Evolutionary conservation across 164 flowering plant species (phyloP), one percentile per base, ranked within the genome.

Genomic region (Macadamia tetraphylla): DNA sequence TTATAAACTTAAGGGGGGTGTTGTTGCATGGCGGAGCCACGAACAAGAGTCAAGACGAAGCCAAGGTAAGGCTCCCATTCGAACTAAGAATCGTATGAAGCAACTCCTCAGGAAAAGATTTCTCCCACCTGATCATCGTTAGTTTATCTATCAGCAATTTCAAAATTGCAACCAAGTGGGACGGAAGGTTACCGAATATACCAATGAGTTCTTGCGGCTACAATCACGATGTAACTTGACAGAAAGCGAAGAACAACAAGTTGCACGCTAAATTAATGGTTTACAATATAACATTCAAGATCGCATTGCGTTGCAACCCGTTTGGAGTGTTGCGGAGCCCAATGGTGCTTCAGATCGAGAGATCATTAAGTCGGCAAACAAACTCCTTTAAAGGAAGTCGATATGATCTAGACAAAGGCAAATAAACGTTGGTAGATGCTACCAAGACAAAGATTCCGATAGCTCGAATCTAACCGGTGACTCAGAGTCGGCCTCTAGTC

Each of bases 101-200:
- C 18, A 32, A 17, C 15, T 60, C 1, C 0, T 72, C 11, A 14
- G 7, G 13, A 15, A 17, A 0, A 15, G 62, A 14, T 72, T 72
- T 29, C 55, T 72, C 0, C 74, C 66, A 6, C 61, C 31, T 0
- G 62, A 72, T 53, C 67, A 67, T 66, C 65, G 60, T 18, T 55
- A 60, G 7, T 1, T 48, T 14, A 9, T 71, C 8, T 71, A n/a
- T 43, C 17, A 59, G 15, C 46, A 51, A 17, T 52, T 32, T n/a
- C 66, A 66, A n/a, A 55, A 55, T 9, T 55, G 58, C 23, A 5
- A 29, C 3, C 58, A 55, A n/a, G 58, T 23, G 5, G 3, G 7
- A 12, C 18, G 29, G 6, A 2, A 23, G 0, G 23, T 55, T 55
- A 17, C 6, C 1, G 58, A 55, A 12, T 55, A 55, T 17, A n/a